A percentile compares a stretch with the other conserved stretches of the same genome.
Conservation (phyloP, 768 basidiomycete species). For the Suillus bovinus region DNA sequence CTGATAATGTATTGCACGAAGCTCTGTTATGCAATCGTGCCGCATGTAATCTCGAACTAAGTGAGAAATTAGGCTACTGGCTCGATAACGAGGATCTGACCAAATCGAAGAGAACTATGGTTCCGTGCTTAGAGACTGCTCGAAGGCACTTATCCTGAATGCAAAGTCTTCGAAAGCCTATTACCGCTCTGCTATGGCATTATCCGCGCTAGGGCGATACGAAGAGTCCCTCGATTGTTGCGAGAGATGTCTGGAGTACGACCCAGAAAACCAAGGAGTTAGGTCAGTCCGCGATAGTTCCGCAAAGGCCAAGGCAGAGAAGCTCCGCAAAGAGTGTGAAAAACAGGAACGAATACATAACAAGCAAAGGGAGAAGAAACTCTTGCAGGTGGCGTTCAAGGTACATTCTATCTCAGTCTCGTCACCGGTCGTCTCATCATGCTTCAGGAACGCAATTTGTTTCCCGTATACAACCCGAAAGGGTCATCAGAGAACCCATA, state of each 20-base stretch:
- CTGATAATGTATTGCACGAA: conserved; percentile 55
- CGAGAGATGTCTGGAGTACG: conserved; percentile 60
- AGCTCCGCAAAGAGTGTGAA: conserved; percentile 52
- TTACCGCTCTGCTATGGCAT: conserved; percentile 80
- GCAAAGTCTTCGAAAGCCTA: conserved; percentile 75
- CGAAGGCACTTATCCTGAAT: conserved; percentile 65
- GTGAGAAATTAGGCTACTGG: conserved; percentile 42
- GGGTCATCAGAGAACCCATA: conserved; percentile 54
- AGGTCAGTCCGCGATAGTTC: conserved; percentile 49
- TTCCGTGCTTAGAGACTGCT: conserved; percentile 82
- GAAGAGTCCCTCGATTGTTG: conserved; percentile 88
- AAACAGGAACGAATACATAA: conserved; percentile 48
- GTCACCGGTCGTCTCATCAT: conserved; percentile 10
- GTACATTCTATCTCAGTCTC: conserved; percentile 37
- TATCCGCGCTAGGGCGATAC: conserved; percentile 69
- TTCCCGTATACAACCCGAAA: conserved; percentile 53
- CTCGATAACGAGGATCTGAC: conserved; percentile 6
- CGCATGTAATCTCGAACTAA: conserved; percentile 87
- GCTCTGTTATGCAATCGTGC: conserved; percentile 87
- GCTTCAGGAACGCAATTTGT: conserved; percentile 71
- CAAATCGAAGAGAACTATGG: conserved; percentile 77
- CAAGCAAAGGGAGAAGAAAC: conserved; percentile 52
- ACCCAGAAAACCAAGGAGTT: conserved; percentile 57
- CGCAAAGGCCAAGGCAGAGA: conserved; percentile 45
- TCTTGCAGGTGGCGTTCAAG: conserved; percentile 59